Base-by-base conservation (phyloP, 371 early-diverging fungal species). In the Fennellomyces sp. region DNA sequence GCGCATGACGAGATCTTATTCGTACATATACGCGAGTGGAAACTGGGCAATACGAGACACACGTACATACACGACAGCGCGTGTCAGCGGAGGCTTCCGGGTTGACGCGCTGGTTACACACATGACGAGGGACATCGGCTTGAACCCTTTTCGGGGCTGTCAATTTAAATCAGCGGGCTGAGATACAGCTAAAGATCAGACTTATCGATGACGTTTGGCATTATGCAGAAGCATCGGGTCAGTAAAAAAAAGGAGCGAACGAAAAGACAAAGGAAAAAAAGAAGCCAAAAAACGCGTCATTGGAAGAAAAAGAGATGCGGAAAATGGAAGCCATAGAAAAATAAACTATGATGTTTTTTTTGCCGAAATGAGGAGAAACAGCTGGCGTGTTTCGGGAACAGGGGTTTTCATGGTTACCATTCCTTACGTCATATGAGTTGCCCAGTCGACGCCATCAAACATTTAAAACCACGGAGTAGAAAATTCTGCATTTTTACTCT, bases 401-500 rank as follows among this genome's bases (percentile, higher is more conserved):
- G 45, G 45, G 45, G 45, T 45, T 45, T 45, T 19, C 45, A 45
- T 45, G 45, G 45, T 23, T 45, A 45, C 45, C 45, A 5, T 15
- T 21, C 21, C 45, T 45, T 45, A 45, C 45, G 45, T 45, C 45
- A 45, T 45, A 25, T 0, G 21, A 17, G 17, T 45, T 45, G 45
- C n/a, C 45, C 45, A 5, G 21, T 21, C 21, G 11, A 33, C 8
- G n/a, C n/a, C 35, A 23, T 39, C 39, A 21, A 45, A 8, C 45
- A 33, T 33, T 8, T 45, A 45, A 45, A 19, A 45, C 45, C 45
- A 45, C 45, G 45, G 45, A 45, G 45, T 10, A 5, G 45, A 45
- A 45, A 45, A 21, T 45, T 45, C 45, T 21, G 5, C 23, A 12
- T 39, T 39, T 6, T 1, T 45, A 2, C 23, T 23, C 10, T 21